Evolutionary conservation across 768 basidiomycete genomes (phyloP).

Genomic region (Pleurotus sapidus): DNA sequence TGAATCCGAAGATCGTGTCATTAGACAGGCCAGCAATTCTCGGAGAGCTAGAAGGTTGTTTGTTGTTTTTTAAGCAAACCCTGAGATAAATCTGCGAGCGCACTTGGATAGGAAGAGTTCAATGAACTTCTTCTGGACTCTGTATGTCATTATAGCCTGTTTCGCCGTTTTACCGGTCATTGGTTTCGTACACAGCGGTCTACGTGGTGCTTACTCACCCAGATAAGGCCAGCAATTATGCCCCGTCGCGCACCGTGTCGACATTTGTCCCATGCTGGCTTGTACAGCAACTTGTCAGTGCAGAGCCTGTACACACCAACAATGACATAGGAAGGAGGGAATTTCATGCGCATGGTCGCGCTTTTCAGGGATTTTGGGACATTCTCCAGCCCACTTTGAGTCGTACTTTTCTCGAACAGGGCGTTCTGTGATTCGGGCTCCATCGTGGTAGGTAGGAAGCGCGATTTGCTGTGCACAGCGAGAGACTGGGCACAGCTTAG

Average conservation of each 20-base stretch:
- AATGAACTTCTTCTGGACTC: slow-evolving; percentile 68
- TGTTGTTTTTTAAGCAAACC: not conserved
- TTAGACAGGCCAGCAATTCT: slow-evolving; percentile 59
- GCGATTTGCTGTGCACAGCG: not conserved
- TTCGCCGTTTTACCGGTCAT: not conserved
- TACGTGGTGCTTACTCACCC: slow-evolving; percentile 44
- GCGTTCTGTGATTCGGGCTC: slow-evolving; percentile 29
- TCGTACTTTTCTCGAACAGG: slow-evolving; percentile 22
- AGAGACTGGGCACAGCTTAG: not conserved
- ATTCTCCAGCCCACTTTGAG: slow-evolving; percentile 16
- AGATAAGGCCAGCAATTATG: slow-evolving; percentile 59
- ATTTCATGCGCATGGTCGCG: slow-evolving; percentile 62
- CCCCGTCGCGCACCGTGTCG: slow-evolving; percentile 75
- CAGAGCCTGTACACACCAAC: slow-evolving; percentile 83
- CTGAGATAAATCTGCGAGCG: slow-evolving; percentile 11
- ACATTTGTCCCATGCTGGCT: slow-evolving; percentile 85
- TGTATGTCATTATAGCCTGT: slow-evolving; percentile 67
- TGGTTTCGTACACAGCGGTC: not conserved
- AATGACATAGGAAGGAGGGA: slow-evolving; percentile 80
- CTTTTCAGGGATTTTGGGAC: slow-evolving; percentile 46
- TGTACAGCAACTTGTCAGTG: slow-evolving; percentile 66
- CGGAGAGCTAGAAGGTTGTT: slow-evolving; percentile 45
- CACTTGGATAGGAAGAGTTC: slow-evolving; percentile 63
- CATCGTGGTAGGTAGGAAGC: not conserved
- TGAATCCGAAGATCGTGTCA: slow-evolving; percentile 63